Percentiles rank a stretch among this genome's conserved stretches.
Conservation (phyloP, 83 land plant genomes). For the Larix sibirica region DNA sequence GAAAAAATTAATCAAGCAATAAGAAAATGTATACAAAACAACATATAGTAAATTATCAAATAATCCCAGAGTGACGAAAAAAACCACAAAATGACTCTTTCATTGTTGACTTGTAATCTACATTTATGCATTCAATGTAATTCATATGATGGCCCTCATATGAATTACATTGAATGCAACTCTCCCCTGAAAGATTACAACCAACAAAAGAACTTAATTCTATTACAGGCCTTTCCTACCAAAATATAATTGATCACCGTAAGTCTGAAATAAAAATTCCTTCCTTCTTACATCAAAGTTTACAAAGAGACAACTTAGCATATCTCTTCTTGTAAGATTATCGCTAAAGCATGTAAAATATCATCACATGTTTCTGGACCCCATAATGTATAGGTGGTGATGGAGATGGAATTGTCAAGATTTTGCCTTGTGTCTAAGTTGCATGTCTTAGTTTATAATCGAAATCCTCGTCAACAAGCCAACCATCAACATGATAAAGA, state of each 20-base stretch:
- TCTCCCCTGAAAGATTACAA: conserved; percentile 65
- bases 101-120: conserved; percentile 96
- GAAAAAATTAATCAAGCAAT: not conserved
- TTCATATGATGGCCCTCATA: too few species aligned
- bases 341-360: too few species aligned
- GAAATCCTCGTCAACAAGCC: too few species aligned
- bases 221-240: not conserved
- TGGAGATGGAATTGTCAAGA: too few species aligned
- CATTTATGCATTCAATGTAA: conserved; percentile 97
- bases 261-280: not conserved
- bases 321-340: too few species aligned
- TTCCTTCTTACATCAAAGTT: not conserved
- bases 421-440: too few species aligned
- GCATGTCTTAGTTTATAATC: too few species aligned
- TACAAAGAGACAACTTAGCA: too few species aligned
- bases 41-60: not conserved
- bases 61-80: not conserved
- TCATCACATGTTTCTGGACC: too few species aligned
- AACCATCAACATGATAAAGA: too few species aligned
- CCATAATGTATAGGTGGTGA: too few species aligned
- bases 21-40: not conserved
- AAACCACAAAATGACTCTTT: conserved; percentile 96
- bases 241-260: not conserved
- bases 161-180: too few species aligned
- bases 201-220: not conserved